Evolutionary conservation across 2,329 filamentous ascomycete species (phyloP).

Genomic region (Fusarium stilboides): DNA sequence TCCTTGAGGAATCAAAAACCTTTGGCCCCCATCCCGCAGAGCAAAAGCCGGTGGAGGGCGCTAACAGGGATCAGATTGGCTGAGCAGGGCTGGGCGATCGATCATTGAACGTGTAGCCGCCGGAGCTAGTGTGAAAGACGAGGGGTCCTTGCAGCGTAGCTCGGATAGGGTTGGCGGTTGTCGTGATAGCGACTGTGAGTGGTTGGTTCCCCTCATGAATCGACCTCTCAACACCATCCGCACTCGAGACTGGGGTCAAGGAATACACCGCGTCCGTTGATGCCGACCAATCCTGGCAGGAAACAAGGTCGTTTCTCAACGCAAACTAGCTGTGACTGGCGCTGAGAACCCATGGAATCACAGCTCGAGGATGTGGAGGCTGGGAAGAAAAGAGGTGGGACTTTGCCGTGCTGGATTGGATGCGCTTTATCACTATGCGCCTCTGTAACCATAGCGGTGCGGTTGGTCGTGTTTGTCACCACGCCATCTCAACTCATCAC

Average conservation of each 20-base stretch:
- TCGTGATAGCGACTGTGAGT: slow-evolving; percentile 27
- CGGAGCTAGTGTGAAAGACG: too few relatives aligned
- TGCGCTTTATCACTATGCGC: slow-evolving; percentile 2
- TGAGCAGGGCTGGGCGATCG: too few relatives aligned
- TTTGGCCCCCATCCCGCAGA: too few relatives aligned
- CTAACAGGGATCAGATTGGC: too few relatives aligned
- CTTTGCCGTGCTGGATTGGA: not conserved
- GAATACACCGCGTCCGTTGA: slow-evolving; percentile 22
- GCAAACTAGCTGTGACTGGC: too few relatives aligned
- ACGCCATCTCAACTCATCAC: slow-evolving; percentile 40
- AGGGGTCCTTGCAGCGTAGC: too few relatives aligned
- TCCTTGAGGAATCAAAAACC: too few relatives aligned
- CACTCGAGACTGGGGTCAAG: not conserved
- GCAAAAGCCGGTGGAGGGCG: too few relatives aligned
- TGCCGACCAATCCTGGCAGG: slow-evolving; percentile 19
- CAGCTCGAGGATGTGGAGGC: slow-evolving; percentile 16
- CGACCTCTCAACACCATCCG: not conserved
- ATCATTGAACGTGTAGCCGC: too few relatives aligned
- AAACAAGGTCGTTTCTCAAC: not conserved
- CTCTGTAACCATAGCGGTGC: slow-evolving; percentile 2
- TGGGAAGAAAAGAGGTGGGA: slow-evolving; percentile 16
- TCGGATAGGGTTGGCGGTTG: too few relatives aligned
- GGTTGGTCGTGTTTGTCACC: slow-evolving; percentile 13
- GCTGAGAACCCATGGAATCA: not conserved
- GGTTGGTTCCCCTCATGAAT: slow-evolving; percentile 28